Conservation (phyloP, 495 filamentous ascomycete species). For the Daldinia loculata region DNA sequence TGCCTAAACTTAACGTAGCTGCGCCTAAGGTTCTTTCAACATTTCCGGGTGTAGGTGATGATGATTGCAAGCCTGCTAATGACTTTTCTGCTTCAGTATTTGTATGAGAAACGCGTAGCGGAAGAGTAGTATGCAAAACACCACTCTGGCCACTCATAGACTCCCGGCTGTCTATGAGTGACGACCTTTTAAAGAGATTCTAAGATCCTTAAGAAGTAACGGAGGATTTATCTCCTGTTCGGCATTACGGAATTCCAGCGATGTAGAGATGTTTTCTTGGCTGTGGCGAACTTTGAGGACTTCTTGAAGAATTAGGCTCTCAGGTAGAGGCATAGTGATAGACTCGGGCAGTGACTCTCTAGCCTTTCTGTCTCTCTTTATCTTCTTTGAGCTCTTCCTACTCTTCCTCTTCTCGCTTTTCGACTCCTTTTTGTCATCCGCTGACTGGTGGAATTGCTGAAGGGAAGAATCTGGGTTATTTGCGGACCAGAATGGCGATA, state of each 20-base stretch:
- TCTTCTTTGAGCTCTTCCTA: not conserved
- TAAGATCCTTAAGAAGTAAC: not conserved
- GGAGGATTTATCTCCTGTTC: not conserved
- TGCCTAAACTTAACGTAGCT: not conserved
- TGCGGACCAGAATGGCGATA: constrained; percentile 29
- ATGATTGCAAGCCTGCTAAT: not conserved
- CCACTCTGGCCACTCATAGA: constrained; percentile 45
- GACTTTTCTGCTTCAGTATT: constrained; percentile 8
- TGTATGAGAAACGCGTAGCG: not conserved
- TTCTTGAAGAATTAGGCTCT: not conserved
- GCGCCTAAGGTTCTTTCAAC: not conserved
- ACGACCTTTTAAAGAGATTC: constrained; percentile 37
- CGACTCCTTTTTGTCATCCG: not conserved
- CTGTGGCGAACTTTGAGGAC: not conserved
- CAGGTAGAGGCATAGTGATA: not conserved
- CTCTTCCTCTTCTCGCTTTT: constrained; percentile 1
- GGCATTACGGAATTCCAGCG: not conserved
- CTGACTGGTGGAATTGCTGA: not conserved
- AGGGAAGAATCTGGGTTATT: not conserved
- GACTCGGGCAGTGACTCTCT: not conserved
- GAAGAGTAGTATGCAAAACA: constrained; percentile 37
- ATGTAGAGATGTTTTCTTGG: not conserved
- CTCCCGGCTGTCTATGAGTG: constrained; percentile 51
- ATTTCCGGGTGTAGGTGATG: not conserved
- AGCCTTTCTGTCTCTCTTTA: not conserved